Evolutionary conservation across 108 stramenopile species (phyloP).

Genomic region (Stephanodiscus minutulus): DNA sequence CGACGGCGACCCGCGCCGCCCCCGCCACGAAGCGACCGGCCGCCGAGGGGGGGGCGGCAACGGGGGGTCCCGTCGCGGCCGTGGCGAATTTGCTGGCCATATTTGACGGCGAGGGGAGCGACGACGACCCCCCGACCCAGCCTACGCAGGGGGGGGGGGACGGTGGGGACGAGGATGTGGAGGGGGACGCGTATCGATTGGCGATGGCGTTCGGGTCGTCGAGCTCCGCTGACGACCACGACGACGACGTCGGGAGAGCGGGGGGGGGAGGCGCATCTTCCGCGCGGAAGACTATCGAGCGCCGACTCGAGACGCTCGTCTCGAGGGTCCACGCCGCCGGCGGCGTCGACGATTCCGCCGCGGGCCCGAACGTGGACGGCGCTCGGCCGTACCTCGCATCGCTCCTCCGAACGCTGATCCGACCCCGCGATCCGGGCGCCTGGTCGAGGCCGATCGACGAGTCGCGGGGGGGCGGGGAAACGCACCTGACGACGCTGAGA

Average conservation of each 20-base stretch:
- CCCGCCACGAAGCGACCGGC: background rate
- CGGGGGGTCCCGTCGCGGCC: background rate
- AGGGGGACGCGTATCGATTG: conserved; percentile 41
- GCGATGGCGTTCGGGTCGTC: conserved; percentile 35
- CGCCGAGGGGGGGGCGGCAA: too few relatives aligned
- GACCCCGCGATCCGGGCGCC: conserved; percentile 29
- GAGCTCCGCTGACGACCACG: background rate
- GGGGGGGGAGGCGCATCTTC: background rate
- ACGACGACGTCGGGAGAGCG: background rate
- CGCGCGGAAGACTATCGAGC: conserved; percentile 26
- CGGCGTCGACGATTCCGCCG: background rate
- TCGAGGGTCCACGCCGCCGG: conserved; percentile 7
- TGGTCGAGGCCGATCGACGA: conserved; percentile 36
- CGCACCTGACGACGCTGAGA: conserved; percentile 26
- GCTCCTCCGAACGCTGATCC: conserved; percentile 27
- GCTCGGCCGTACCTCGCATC: conserved; percentile 31
- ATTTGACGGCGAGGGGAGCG: background rate
- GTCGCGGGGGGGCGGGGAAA: conserved; percentile 33
- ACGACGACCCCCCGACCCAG: background rate
- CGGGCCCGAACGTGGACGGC: conserved; percentile 25
- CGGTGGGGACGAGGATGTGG: background rate
- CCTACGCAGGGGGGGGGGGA: background rate
- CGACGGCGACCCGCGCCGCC: background rate
- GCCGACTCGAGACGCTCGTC: conserved; percentile 35
- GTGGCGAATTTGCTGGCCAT: background rate